phyloP scores from a whole-genome alignment of 352 stramenopile genomes.

The Aphanomyces invadans region DNA sequence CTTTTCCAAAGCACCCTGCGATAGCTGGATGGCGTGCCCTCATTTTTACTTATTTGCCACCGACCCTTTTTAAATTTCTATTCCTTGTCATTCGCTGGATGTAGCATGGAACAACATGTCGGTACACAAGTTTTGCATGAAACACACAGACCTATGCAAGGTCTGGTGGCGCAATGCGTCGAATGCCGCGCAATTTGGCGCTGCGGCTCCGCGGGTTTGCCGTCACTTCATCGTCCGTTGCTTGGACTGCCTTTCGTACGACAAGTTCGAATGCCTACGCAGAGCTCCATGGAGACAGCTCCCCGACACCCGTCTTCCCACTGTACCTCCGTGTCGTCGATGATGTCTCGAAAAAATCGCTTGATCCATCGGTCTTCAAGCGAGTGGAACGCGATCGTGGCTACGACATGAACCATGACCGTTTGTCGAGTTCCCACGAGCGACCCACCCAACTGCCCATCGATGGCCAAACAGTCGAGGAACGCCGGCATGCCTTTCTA shows the following conservation, averaged over 20 bases:
- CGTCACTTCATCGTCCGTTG: slow-evolving; percentile 50
- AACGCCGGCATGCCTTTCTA: slow-evolving; percentile 46
- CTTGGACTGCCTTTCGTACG: slow-evolving; percentile 60
- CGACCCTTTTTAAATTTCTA: not conserved
- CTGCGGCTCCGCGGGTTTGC: slow-evolving; percentile 60
- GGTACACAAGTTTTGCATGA: no score
- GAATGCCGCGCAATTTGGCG: slow-evolving; percentile 42
- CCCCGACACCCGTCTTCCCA: no score
- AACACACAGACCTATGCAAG: no score
- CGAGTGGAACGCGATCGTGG: slow-evolving; percentile 78
- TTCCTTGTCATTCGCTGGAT: no score
- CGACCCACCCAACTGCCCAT: slow-evolving; percentile 45
- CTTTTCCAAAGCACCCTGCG: not conserved
- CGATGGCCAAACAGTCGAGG: slow-evolving; percentile 41
- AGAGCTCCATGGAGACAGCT: no score
- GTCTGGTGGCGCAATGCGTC: not conserved
- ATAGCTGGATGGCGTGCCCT: not conserved
- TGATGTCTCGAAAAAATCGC: slow-evolving; percentile 54
- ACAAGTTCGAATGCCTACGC: slow-evolving; percentile 48
- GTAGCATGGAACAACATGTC: no score
- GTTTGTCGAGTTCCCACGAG: no score
- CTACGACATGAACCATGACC: slow-evolving; percentile 28
- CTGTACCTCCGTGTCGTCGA: slow-evolving; percentile 35
- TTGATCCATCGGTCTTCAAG: slow-evolving; percentile 80
- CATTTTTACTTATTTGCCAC: not conserved